Evolutionary conservation across 306 rosid species (phyloP), one percentile per base, ranked within the genome.

Genomic region (Gleditsia sinensis): DNA sequence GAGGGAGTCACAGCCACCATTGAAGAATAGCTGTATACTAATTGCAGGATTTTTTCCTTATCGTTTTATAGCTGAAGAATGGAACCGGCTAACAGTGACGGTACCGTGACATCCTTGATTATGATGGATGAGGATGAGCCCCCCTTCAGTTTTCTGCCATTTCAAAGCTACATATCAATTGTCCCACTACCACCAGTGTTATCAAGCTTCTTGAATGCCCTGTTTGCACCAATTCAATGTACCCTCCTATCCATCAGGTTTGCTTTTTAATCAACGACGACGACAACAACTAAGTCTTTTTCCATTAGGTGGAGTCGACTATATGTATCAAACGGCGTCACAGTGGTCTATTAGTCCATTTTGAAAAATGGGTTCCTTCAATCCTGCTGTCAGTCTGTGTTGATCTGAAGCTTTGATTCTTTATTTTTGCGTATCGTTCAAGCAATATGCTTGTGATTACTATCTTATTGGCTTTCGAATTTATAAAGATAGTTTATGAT

Each of bases 191-290:
- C 37, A 81, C 92, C 68, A 85, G 89, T 83, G 88, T 85, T 37
- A 86, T 87, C 39, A 89, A 87, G 79, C 94, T 89, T 79, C 94
- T n/a, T n/a, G n/a, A n/a, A n/a, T n/a, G n/a, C n/a, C n/a, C n/a
- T n/a, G n/a, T n/a, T n/a, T n/a, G n/a, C 62, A 85, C 92, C 54
- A 89, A 85, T 80, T 89, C 91, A 13, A 87, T 89, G 91, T 89
- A 87, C 81, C 94, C 94, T 83, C 91, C 94, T 51, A 89, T 89
- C 75, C 91, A 86, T 68, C 94, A 87, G 94, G 94, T 89, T 16
- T 23, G 20, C 69, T 37, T n/a, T 74, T 77, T 25, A 2, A 61
- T 74, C n/a, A n/a, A n/a, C n/a, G n/a, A n/a, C n/a, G n/a, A n/a
- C n/a, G n/a, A n/a, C n/a, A n/a, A n/a, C n/a, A n/a, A n/a, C n/a